Evolutionary conservation across 177 flowering plant genomes (phyloP).

Genomic region (Vitis hybrid): DNA sequence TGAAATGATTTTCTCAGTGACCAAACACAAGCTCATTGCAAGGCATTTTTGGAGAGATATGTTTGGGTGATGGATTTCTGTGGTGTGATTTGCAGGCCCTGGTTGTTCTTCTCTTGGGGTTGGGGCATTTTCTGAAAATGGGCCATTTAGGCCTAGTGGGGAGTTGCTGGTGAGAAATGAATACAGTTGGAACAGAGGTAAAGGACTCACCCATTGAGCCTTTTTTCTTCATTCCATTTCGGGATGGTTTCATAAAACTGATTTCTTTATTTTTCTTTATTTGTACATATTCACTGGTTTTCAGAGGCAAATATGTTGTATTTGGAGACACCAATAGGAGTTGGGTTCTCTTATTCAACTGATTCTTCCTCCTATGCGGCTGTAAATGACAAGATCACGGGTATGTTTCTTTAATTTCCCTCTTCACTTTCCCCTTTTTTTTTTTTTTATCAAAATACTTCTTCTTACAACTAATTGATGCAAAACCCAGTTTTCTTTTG

Average conservation of each 20-base stretch:
- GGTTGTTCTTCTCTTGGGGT: slow-evolving; percentile 98
- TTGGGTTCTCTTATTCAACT: slow-evolving; percentile 82
- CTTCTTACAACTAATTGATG: neutral
- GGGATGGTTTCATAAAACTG: neutral
- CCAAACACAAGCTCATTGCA: too few species aligned
- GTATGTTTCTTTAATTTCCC: slow-evolving; percentile 23
- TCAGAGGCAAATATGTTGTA: slow-evolving; percentile 90
- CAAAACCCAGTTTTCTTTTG: neutral
- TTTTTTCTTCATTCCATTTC: neutral
- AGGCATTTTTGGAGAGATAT: too few species aligned
- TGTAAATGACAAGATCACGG: slow-evolving; percentile 76
- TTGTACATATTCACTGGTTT: slow-evolving; percentile 8
- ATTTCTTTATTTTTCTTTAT: too few species aligned
- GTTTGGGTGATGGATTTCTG: neutral
- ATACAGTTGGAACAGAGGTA: slow-evolving; percentile 93
- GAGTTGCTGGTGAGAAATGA: slow-evolving; percentile 61
- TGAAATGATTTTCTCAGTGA: too few species aligned
- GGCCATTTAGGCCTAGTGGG: slow-evolving; percentile 92
- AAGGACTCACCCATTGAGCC: neutral
- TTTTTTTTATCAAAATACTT: neutral
- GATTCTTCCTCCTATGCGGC: slow-evolving; percentile 50
- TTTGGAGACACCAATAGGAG: slow-evolving; percentile 82
- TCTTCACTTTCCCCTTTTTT: neutral
- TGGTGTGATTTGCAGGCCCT: slow-evolving; percentile 57
- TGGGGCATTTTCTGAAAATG: slow-evolving; percentile 96